Evolutionary conservation across 2,329 filamentous ascomycete species (phyloP), one percentile per base, ranked within the genome.

Genomic region (Nannizzia gypsea): DNA sequence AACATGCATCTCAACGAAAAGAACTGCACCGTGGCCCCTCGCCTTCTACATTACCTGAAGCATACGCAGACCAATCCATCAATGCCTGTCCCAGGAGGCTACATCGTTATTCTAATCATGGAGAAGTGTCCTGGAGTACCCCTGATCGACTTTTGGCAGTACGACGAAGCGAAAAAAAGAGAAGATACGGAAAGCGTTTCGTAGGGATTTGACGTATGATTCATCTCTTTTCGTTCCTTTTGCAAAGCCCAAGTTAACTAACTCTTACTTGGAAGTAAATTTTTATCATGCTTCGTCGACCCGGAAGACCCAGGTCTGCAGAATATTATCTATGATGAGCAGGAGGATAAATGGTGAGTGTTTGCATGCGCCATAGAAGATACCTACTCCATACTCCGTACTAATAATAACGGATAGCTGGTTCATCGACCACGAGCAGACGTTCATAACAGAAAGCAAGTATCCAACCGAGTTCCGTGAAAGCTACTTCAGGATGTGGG

Each of bases 111-210:
- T 20, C 17, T 63, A 1, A 17, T 62, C 9, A 62, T 63, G 46
- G 58, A 63, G n/a, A 58, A 61, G n/a, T 48, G 60, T 17, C 60
- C 62, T 20, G 62, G 60, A 11, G 48, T 59, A 6, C 11, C 36
- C 1, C 34, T 63, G 3, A 28, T 15, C 6, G 57, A 60, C n/a
- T 63, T 59, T 22, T 61, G 60, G 57, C 1, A 22, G 3, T 38
- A 28, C n/a, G 38, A 31, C 2, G n/a, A 20, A 24, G 44, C 17
- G n/a, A 48, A 46, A 61, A 22, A 52, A 55, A 20, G n/a, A 61
- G 34, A 56, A 59, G 26, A 61, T 63, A 20, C 59, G 59, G 17
- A 36, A 34, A 9, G 61, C 56, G 6, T 61, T 63, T 34, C 31
- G 38, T 6, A 42, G 31, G 13, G 57, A 52, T 52, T 52, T 9